A percentile compares a stretch with the other conserved stretches of the same genome.
Conservation (phyloP, 257 asterid genomes). For the Apocynum venetum region DNA sequence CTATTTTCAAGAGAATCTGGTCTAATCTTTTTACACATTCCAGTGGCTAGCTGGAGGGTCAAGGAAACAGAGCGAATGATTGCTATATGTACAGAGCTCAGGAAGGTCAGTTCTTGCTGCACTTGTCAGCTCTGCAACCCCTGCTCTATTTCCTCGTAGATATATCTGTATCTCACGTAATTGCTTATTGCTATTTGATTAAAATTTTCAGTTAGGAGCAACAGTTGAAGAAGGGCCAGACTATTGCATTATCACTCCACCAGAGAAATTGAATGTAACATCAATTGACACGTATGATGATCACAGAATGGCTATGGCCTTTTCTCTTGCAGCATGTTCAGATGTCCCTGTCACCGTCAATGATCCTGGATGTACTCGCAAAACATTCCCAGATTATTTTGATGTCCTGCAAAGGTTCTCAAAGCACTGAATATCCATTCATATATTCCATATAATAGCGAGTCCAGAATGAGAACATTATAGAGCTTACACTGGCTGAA, state of each 20-base stretch:
- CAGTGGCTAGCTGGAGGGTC: slow-evolving; percentile 99
- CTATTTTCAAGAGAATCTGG: background rate
- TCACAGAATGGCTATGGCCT: slow-evolving; percentile 99
- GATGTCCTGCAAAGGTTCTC: slow-evolving; percentile 68
- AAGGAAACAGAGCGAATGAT: slow-evolving; percentile 98
- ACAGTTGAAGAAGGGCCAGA: slow-evolving; percentile 94
- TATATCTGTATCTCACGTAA: background rate
- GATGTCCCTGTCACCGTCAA: slow-evolving; percentile 87
- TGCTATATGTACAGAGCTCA: slow-evolving; percentile 92
- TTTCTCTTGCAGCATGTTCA: slow-evolving; percentile 94
- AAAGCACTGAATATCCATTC: slow-evolving; percentile 40
- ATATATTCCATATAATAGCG: background rate
- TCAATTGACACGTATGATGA: slow-evolving; percentile 92
- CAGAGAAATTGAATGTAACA: slow-evolving; percentile 70
- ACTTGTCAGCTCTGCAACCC: slow-evolving; percentile 4
- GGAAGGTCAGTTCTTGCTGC: slow-evolving; percentile 55
- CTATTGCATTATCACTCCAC: slow-evolving; percentile 90
- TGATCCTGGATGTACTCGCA: slow-evolving; percentile 96
- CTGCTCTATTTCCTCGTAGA: background rate
- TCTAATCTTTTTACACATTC: slow-evolving; percentile 9
- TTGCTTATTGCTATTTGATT: slow-evolving; percentile 7
- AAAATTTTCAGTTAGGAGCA: slow-evolving; percentile 72
- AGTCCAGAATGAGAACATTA: background rate
- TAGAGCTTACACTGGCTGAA: slow-evolving; percentile 5
- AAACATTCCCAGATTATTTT: slow-evolving; percentile 87